Evolutionary conservation across 2,329 filamentous ascomycete genomes (phyloP).

Genomic region (Xylariaceae sp.): DNA sequence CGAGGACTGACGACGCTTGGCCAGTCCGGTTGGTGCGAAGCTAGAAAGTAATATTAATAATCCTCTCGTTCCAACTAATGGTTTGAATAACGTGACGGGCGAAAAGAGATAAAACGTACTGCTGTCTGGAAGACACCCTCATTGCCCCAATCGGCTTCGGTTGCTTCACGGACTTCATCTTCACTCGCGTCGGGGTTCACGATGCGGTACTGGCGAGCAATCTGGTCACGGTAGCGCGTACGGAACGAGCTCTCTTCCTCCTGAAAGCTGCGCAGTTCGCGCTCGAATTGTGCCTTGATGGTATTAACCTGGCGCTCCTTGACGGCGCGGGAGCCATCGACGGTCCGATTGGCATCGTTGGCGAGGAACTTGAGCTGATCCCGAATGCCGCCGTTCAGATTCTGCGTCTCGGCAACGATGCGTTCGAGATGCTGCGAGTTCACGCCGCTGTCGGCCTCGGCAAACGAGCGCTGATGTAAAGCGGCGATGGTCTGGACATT

Average conservation of each 20-base stretch:
- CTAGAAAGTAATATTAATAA: constrained; percentile 39
- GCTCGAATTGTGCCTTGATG: constrained; percentile 68
- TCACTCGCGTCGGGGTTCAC: constrained; percentile 78
- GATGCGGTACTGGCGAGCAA: constrained; percentile 74
- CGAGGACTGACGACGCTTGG: constrained; percentile 68
- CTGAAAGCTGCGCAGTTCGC: constrained; percentile 66
- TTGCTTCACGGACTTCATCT: constrained; percentile 64
- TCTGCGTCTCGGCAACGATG: constrained; percentile 65
- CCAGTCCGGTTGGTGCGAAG: constrained; percentile 71
- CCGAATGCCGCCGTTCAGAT: constrained; percentile 70
- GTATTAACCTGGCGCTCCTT: constrained; percentile 67
- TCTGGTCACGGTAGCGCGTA: constrained; percentile 69
- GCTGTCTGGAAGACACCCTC: constrained; percentile 80
- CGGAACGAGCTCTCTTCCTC: constrained; percentile 68
- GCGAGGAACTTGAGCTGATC: constrained; percentile 75
- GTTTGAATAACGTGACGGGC: background rate
- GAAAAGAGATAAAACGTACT: constrained; percentile 39
- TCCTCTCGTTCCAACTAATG: background rate
- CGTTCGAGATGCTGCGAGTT: constrained; percentile 59
- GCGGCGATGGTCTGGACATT: constrained; percentile 64
- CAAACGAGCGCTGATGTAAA: constrained; percentile 68
- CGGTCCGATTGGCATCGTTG: constrained; percentile 62
- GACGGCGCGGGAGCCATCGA: constrained; percentile 55
- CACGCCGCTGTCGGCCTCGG: constrained; percentile 55
- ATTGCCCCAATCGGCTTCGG: constrained; percentile 68